Percentiles rank a stretch among this genome's conserved stretches.
These are phyloP conservation scores for Penicillium brasilianum DNA, from an alignment of 2,329 filamentous ascomycete species.

Conservation along the genomic window DNA sequence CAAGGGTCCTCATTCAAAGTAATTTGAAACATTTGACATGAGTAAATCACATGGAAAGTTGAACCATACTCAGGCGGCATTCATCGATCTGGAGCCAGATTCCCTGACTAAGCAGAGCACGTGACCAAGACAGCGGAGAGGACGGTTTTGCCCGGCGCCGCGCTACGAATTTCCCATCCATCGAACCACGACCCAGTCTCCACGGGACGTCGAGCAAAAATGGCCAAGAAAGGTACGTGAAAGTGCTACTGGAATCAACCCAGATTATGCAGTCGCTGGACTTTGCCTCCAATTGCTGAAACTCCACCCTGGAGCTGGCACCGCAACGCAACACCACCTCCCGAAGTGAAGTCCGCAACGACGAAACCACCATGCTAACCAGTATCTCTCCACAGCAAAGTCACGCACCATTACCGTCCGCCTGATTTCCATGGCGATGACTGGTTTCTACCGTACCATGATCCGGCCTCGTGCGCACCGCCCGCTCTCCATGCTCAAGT, in stretches of 20 bases:
- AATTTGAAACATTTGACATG: background rate
- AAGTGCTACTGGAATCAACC: too few species aligned
- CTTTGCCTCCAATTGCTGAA: background rate
- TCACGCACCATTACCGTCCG: constrained; percentile 91
- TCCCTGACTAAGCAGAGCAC: constrained; percentile 18
- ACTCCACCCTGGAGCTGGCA: background rate
- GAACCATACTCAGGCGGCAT: background rate
- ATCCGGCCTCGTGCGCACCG: constrained; percentile 77
- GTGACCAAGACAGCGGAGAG: constrained; percentile 9
- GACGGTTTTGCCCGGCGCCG: constrained; percentile 20
- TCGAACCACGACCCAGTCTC: constrained; percentile 19
- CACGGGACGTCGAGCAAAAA: constrained; percentile 27
- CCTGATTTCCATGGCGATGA: constrained; percentile 97
- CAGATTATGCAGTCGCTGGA: background rate
- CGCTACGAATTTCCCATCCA: constrained; percentile 23
- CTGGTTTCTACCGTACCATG: constrained; percentile 94
- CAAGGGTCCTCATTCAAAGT: background rate
- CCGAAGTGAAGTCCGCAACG: background rate
- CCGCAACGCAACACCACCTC: background rate
- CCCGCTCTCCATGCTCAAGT: constrained; percentile 97
- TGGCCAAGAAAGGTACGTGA: constrained; percentile 31
- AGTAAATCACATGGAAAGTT: background rate
- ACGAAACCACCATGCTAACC: constrained; percentile 14
- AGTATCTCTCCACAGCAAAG: constrained; percentile 65
- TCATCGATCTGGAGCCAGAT: background rate